Evolutionary conservation across 345 rosid genomes (phyloP), one percentile per base, ranked within the genome.

Genomic region (Hevea brasiliensis): DNA sequence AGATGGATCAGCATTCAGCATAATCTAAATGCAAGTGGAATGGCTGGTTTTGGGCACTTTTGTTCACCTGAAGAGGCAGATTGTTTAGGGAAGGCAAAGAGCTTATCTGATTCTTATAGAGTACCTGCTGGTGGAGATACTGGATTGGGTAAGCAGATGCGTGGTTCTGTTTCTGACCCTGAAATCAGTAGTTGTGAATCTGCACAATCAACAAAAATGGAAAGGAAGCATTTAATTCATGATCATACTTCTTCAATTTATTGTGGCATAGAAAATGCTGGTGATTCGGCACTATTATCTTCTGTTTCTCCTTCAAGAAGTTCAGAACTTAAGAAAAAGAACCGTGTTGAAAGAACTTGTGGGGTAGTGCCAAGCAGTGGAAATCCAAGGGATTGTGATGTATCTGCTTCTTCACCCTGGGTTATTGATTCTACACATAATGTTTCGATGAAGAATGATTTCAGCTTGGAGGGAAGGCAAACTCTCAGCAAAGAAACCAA

Each of bases 121-220:
- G 40, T 40, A 59, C 12, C 26, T 71, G 7, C 44, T 73, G 56
- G 26, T 54, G 70, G 17, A 24, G 21, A 27, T 54, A 35, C n/a
- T 60, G 68, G 48, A 75, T 68, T 54, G 27, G 68, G 61, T 56
- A 75, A 53, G 24, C 61, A 61, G 21, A 51, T 27, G 47, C 62
- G 47, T 42, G 37, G 56, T 44, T 64, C 59, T 55, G n/a, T 54
- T 27, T 56, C 70, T 70, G 51, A 57, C 41, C 65, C 17, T 76
- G 75, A 64, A 70, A 57, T 65, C 40, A 76, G n/a, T 57, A 57
- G 75, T 59, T 65, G 71, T n/a, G 65, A 76, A 65, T 61, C 59
- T 42, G 47, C 71, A 14, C 72, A 76, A 10, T 56, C 61, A 35
- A 18, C 65, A 56, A 67, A 50, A 50, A 59, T 15, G 17, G 75